Conservation (phyloP, 768 basidiomycete species). For the Ephemerocybe angulata region DNA sequence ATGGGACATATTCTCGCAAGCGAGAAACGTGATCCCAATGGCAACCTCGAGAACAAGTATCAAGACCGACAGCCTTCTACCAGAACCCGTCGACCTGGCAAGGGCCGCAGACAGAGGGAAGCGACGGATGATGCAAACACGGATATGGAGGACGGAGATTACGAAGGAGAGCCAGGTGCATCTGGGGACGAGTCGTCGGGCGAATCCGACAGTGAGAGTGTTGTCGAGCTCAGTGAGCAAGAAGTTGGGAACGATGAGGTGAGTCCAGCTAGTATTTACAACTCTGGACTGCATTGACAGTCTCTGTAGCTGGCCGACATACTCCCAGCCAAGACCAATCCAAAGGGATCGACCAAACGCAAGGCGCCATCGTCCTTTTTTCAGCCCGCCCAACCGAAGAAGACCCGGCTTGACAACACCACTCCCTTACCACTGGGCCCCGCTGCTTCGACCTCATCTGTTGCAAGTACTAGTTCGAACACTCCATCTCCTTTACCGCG, state of each 20-base stretch:
- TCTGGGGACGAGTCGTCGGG: not conserved
- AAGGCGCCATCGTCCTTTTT: too few relatives aligned
- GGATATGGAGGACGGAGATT: not conserved
- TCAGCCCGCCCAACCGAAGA: not conserved
- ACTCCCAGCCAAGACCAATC: constrained; percentile 10
- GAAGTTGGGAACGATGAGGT: not conserved
- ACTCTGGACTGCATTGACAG: not conserved
- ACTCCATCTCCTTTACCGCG: not conserved
- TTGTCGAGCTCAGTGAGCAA: too few relatives aligned
- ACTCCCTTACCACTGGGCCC: not conserved
- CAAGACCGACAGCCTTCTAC: too few relatives aligned
- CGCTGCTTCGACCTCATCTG: not conserved
- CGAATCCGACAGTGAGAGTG: too few relatives aligned
- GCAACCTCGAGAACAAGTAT: too few relatives aligned
- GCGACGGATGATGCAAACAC: too few relatives aligned
- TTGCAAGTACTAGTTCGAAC: not conserved
- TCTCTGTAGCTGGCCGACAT: constrained; percentile 2
- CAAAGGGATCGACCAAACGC: not conserved
- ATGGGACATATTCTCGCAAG: too few relatives aligned
- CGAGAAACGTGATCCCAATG: too few relatives aligned
- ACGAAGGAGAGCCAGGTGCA: not conserved
- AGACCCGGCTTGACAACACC: not conserved
- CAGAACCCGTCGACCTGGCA: too few relatives aligned
- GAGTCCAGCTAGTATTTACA: not conserved
- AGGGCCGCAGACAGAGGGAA: too few relatives aligned